Evolutionary conservation across 2,329 filamentous ascomycete genomes (phyloP), one percentile per base, ranked within the genome.

Genomic region (Chlorencoelia australis): DNA sequence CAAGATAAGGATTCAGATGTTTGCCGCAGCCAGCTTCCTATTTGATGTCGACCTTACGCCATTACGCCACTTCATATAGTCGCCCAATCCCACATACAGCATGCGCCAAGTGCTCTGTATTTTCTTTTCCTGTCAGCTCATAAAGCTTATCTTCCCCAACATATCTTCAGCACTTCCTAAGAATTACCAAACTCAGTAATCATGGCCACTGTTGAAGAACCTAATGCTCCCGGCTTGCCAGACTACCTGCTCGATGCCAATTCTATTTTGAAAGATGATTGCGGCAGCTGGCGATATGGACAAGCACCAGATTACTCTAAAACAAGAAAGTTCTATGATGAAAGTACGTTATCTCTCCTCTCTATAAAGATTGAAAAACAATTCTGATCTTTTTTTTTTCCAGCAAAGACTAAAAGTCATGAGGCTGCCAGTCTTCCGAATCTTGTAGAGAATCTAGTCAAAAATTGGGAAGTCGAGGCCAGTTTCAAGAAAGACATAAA

Each of bases 391-490:
- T 11, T 16, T n/a, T 25, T 27, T 22, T 3, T 4, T 8, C 17
- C 49, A 81, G 75, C 70, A 35, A 79, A 76, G 55, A 63, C 59
- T 22, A 65, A 61, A 56, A 66, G 58, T 48, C 77, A 81, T 54
- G 57, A 59, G 30, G 62, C 72, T 3, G 66, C 64, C 22, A 75
- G 68, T 38, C 67, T 82, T 3, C 67, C 71, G 10, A 59, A 67
- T 32, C 66, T 82, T 4, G 75, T 82, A 25, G 70, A 81, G 54
- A 82, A 81, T 51, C 67, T 82, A 2, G 76, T 82, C 52, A 81
- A 82, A 61, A 82, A 82, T 55, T 82, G 77, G 78, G 77, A 82
- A 56, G 70, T 81, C 34, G 77, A 82, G 55, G 78, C 78, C 1
- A 79, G 73, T 0, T 80, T 78, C 68, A 82, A 82, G 59, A 67